These are phyloP conservation scores for Aristolochia californica DNA, from an alignment of 164 flowering plant genomes.

Conservation along the genomic window DNA sequence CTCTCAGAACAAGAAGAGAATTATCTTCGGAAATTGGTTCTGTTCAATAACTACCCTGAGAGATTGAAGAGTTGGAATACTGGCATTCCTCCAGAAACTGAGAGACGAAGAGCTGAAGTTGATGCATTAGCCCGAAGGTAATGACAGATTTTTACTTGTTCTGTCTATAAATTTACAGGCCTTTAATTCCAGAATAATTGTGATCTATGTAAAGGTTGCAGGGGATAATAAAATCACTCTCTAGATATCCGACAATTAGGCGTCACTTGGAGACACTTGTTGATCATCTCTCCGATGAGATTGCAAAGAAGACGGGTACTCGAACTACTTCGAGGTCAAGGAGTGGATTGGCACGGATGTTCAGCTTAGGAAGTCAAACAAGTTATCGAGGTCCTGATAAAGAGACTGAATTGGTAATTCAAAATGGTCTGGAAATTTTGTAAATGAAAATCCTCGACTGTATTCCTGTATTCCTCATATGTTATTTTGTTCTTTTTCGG, in stretches of 20 bases:
- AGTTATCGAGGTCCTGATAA: constrained; percentile 26
- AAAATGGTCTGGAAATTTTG: too few species aligned
- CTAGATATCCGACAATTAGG: constrained; percentile 74
- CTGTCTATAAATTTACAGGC: background rate
- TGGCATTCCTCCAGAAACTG: constrained; percentile 44
- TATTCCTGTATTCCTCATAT: too few species aligned
- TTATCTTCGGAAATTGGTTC: constrained; percentile 56
- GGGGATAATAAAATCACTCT: constrained; percentile 69
- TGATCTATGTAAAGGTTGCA: constrained; percentile 36
- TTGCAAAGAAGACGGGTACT: constrained; percentile 32
- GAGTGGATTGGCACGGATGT: constrained; percentile 32
- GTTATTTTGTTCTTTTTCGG: too few species aligned
- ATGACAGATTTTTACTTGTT: background rate
- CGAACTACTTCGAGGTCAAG: constrained; percentile 28
- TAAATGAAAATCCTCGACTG: too few species aligned
- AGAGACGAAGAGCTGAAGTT: constrained; percentile 59
- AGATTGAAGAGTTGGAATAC: constrained; percentile 36
- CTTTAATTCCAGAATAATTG: background rate
- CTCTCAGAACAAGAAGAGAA: constrained; percentile 64
- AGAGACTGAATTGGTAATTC: constrained; percentile 21
- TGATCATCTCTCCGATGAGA: constrained; percentile 34
- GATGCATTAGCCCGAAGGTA: constrained; percentile 87
- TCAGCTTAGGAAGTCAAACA: constrained; percentile 33
- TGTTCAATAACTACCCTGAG: constrained; percentile 44
- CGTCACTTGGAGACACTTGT: constrained; percentile 46